Percentiles rank a stretch among this genome's conserved stretches.
Conservation (phyloP, 805 yeast species). For the Starmera caribaea region DNA sequence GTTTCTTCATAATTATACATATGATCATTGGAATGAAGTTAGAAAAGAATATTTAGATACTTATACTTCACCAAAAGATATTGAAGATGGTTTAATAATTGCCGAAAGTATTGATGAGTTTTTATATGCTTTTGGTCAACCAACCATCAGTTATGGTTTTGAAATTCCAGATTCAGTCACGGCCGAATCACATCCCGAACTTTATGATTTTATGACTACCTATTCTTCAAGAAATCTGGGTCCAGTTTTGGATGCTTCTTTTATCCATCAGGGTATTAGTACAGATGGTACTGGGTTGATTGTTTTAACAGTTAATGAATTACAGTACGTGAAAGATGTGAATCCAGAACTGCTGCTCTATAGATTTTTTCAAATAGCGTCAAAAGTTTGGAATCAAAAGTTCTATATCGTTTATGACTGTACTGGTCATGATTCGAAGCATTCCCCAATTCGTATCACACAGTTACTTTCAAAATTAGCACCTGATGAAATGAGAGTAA, state of each 20-base stretch:
- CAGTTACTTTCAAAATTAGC: conserved; percentile 32
- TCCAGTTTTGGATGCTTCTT: conserved; percentile 28
- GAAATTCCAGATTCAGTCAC: conserved; percentile 46
- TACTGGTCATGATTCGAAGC: conserved; percentile 39
- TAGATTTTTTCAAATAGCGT: conserved; percentile 51
- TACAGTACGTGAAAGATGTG: conserved; percentile 22
- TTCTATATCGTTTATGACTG: conserved; percentile 60
- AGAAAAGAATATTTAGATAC: conserved; percentile 17
- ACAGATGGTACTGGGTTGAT: conserved; percentile 67
- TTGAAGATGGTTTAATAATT: conserved; percentile 13
- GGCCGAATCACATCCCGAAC: conserved; percentile 38
- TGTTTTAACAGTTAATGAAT: conserved; percentile 37
- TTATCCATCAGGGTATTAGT: conserved; percentile 56
- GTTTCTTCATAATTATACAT: conserved; percentile 38
- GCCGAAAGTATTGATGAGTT: conserved; percentile 36
- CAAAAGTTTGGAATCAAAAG: conserved; percentile 63
- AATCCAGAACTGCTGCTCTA: conserved; percentile 46
- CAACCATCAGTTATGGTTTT: conserved; percentile 43
- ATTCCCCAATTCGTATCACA: conserved; percentile 22
- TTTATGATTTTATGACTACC: conserved; percentile 68
- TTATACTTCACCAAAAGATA: conserved; percentile 11
- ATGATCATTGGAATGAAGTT: conserved; percentile 35
- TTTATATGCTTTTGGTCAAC: conserved; percentile 46
- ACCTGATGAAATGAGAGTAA: conserved; percentile 40
- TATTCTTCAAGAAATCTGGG: conserved; percentile 47